A percentile compares a stretch with the other conserved stretches of the same genome.
Conservation (phyloP, 2,329 filamentous ascomycete genomes). For the Paecilomyces niveus region DNA sequence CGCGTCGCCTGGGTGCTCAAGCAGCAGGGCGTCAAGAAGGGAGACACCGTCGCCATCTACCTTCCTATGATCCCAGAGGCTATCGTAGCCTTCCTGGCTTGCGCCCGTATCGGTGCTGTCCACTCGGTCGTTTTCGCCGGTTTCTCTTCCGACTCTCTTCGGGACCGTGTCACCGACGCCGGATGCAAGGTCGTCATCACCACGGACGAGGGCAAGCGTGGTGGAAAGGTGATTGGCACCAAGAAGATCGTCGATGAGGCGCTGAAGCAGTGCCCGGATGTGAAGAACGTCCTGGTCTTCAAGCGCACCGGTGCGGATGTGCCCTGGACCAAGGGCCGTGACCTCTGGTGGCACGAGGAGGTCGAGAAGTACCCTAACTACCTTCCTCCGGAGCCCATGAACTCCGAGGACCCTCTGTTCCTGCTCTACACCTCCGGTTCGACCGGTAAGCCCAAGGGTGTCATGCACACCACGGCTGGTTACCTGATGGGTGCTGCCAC, state of each 20-base stretch:
- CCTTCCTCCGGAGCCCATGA: conserved; percentile 80
- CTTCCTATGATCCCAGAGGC: conserved; percentile 98
- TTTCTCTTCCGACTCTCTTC: conserved; percentile 92
- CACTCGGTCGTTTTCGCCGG: conserved; percentile 98
- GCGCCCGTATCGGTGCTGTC: conserved; percentile 83
- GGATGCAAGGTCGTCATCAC: conserved; percentile 92
- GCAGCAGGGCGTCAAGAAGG: conserved; percentile 93
- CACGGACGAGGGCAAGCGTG: conserved; percentile 93
- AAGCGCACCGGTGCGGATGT: conserved; percentile 92
- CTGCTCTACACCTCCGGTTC: conserved; percentile 96
- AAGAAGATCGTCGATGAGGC: conserved; percentile 99
- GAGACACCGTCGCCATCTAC: conserved; percentile 95
- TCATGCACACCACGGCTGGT: conserved; percentile 94
- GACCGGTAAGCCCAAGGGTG: conserved; percentile 96
- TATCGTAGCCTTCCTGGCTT: conserved; percentile 82
- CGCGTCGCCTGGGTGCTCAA: conserved; percentile 80
- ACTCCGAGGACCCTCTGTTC: conserved; percentile 93
- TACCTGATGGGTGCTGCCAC: conserved; percentile 90
- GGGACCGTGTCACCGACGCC: conserved; percentile 89
- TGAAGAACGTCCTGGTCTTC: conserved; percentile 80
- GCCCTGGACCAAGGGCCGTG: conserved; percentile 80
- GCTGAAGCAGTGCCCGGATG: conserved; percentile 87
- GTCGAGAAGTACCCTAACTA: conserved; percentile 94
- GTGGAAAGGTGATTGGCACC: conserved; percentile 92
- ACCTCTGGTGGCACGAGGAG: conserved; percentile 99